These are phyloP conservation scores for Cytospora chrysosperma DNA, from an alignment of 2,329 filamentous ascomycete species.

Conservation along the genomic window DNA sequence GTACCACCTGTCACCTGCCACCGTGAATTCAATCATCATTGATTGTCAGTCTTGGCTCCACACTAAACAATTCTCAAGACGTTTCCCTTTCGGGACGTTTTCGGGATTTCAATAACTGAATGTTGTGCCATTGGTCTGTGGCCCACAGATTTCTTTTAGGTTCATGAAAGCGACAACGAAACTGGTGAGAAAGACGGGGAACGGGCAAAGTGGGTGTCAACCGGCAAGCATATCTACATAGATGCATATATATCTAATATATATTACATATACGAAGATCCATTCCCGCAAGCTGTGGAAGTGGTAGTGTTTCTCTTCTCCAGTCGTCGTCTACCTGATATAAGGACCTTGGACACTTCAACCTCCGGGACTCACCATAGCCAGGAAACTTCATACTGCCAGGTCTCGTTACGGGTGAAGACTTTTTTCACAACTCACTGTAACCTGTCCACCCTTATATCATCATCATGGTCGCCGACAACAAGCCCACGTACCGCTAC, in stretches of 20 bases:
- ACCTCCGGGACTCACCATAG: not conserved
- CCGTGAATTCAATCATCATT: not conserved
- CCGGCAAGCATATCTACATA: not conserved
- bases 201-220: slow-evolving; percentile 13
- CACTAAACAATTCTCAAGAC: not conserved
- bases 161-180: slow-evolving; percentile 1
- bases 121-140: slow-evolving; percentile 2
- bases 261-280: not conserved
- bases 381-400: not conserved
- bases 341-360: not conserved
- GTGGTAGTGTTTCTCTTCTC: not conserved
- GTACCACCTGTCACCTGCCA: not conserved
- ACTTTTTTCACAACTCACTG: slow-evolving; percentile 18
- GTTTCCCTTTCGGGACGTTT: slow-evolving; percentile 1
- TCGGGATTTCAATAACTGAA: slow-evolving; percentile 11
- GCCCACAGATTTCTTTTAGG: slow-evolving; percentile 12
- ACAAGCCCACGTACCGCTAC: slow-evolving; percentile 51
- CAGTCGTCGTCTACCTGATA: not conserved
- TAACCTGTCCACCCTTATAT: no score
- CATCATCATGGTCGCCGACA: slow-evolving; percentile 43
- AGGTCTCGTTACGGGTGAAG: slow-evolving; percentile 1
- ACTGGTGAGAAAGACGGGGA: slow-evolving; percentile 26
- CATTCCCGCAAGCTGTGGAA: not conserved
- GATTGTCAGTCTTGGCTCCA: not conserved
- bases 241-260: not conserved